These are phyloP conservation scores for sorghum (Sorghum bicolor) DNA, from an alignment of 176 grass and related monocot genomes.

Conservation along the genomic window Sorghum_bicolor_NCBIv3 NC_012878.2:4316001-4316500, in stretches of 20 bases:
- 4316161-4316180: slow-evolving; percentile 7
- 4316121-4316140: background rate
- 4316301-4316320: background rate
- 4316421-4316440: background rate
- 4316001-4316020: slow-evolving; percentile 50
- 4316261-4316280: background rate
- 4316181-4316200: background rate
- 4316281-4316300: background rate
- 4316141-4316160: background rate
- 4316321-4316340: background rate
- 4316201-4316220: background rate
- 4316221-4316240: background rate
- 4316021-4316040: slow-evolving; percentile 71
- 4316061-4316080: slow-evolving; percentile 56
- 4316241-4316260: background rate
- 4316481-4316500: background rate
- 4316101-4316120: slow-evolving; percentile 14
- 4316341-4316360: background rate
- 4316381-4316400: slow-evolving; percentile 10
- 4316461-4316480: background rate
- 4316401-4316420: background rate
- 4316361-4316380: background rate
- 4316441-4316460: background rate
- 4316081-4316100: slow-evolving; percentile 76
- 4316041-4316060: slow-evolving; percentile 61